These are phyloP conservation scores for Piper longum DNA, from an alignment of 164 flowering plant species.

Conservation along the genomic window DNA sequence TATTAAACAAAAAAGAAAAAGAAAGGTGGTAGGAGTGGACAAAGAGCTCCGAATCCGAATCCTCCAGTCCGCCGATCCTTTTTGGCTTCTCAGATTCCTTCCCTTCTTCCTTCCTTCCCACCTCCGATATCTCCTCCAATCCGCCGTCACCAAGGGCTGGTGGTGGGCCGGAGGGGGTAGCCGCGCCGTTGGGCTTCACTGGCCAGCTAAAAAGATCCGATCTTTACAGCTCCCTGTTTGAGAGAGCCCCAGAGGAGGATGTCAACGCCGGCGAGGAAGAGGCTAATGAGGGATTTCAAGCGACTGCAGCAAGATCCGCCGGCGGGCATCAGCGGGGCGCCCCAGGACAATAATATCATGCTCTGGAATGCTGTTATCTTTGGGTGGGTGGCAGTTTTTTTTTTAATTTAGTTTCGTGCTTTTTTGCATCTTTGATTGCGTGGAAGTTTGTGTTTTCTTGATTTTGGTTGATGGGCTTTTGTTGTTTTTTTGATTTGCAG, in stretches of 20 bases:
- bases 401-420: background rate
- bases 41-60: no score
- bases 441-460: background rate
- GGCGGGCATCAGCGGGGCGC: conserved; percentile 68
- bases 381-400: conserved; percentile 28
- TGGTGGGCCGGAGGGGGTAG: no score
- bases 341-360: conserved; percentile 67
- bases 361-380: conserved; percentile 79
- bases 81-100: no score
- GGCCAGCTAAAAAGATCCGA: no score
- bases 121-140: no score
- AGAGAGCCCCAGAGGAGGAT: conserved; percentile 11
- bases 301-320: conserved; percentile 75
- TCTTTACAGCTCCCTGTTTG: no score
- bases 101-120: no score
- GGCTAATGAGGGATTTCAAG: conserved; percentile 75
- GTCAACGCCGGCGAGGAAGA: conserved; percentile 70
- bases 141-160: no score
- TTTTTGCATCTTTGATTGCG: background rate
- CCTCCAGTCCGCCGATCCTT: no score
- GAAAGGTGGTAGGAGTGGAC: no score
- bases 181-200: no score
- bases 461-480: background rate
- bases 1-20: no score
- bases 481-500: conserved; percentile 37